Evolutionary conservation across 1,284 basidiomycete species (phyloP), one percentile per base, ranked within the genome.

Genomic region (Jaminaea rosea): DNA sequence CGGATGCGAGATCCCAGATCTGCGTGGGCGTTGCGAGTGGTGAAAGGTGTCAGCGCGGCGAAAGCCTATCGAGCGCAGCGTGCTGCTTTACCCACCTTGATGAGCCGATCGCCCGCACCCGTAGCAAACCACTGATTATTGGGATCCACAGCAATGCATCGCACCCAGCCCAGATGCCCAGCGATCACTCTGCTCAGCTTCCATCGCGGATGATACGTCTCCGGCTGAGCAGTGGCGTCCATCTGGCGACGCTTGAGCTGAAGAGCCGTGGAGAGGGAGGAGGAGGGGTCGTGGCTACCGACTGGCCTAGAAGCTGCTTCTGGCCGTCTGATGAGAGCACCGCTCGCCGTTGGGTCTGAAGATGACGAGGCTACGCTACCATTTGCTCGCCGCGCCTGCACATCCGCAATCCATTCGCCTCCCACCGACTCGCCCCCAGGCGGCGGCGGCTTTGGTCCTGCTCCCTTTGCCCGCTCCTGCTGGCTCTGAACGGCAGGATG

Each of bases 121-220:
- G 91, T 93, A 0, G 88, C 93, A 62, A 99, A 98, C 93, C 93
- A 99, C 75, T 93, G 80, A 78, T 98, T 99, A 26, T 89, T 90
- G 15, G 93, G 93, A 74, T 98, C 93, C 39, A 98, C 90, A 1
- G 93, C 89, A 15, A 88, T 85, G 63, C 86, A 87, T 52, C 93
- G 82, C n/a, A 98, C 93, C 94, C 94, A 98, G 7, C 94, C 93
- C 59, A 98, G 77, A 75, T 99, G 93, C 0, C 93, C 93, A 1
- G 91, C 96, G 58, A 98, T 97, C 67, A 99, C 94, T 48, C 92
- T 86, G 63, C 85, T 81, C 49, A 99, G 84, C 77, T 96, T 96
- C 93, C 93, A 74, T 66, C 85, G 87, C 5, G 93, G 83, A 68
- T 99, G 93, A 73, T 88, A 96, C 7, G 85, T 86, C 2, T 42